Percentiles rank a stretch among this genome's conserved stretches.
phyloP scores from a whole-genome alignment of 768 basidiomycete genomes.

The Thelephora ganbajun region DNA sequence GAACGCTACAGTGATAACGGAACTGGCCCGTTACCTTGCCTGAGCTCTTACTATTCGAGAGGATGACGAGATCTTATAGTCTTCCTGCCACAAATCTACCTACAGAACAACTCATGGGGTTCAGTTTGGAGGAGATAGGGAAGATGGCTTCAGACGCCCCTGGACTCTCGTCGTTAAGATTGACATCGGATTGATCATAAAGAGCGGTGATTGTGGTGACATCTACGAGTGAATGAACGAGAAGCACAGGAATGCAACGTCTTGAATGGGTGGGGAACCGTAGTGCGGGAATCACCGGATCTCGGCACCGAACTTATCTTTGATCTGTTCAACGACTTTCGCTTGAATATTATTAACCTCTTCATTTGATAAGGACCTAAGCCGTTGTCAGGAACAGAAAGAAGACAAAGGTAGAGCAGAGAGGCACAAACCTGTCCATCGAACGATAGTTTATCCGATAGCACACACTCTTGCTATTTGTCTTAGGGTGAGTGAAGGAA shows the following conservation, averaged over 20 bases:
- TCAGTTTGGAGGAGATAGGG: no score
- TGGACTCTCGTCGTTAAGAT: no score
- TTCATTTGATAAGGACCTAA: constrained; percentile 75
- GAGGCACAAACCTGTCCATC: constrained; percentile 68
- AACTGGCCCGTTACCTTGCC: no score
- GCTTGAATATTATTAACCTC: constrained; percentile 77
- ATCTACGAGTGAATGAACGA: constrained; percentile 7
- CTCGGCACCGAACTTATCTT: constrained; percentile 63
- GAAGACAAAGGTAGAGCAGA: not conserved
- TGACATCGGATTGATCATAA: no score
- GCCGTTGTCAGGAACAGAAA: constrained; percentile 3
- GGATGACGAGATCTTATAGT: no score
- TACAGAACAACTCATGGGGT: no score
- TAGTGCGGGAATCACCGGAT: constrained; percentile 48
- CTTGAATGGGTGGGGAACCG: constrained; percentile 7
- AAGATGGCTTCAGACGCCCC: no score
- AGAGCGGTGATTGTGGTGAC: not conserved
- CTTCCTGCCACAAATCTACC: no score
- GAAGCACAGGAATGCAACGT: constrained; percentile 6
- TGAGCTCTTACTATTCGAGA: no score
- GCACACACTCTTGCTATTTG: constrained; percentile 62
- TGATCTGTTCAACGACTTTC: constrained; percentile 39
- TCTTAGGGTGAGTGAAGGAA: constrained; percentile 81
- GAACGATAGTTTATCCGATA: constrained; percentile 92
- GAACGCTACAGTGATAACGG: no score